phyloP scores from a whole-genome alignment of 192 early-diverging fungal genomes.

The Coemansia sp. region DNA sequence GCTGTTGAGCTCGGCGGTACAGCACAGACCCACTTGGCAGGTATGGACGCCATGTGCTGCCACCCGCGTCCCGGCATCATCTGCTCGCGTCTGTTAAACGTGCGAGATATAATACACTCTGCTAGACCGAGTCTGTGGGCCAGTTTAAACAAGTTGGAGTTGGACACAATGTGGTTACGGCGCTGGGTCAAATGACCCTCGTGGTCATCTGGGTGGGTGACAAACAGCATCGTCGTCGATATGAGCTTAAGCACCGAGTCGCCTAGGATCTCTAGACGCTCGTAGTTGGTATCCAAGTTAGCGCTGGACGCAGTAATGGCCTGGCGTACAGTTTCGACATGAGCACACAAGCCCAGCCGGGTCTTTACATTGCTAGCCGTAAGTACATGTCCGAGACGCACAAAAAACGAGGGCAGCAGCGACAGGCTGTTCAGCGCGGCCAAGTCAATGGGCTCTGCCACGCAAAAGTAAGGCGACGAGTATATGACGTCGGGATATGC shows the following conservation, averaged over 20 bases:
- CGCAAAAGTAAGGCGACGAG: constrained; percentile 48
- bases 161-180: constrained; percentile 73
- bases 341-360: constrained; percentile 39
- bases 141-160: constrained; percentile 62
- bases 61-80: constrained; percentile 39
- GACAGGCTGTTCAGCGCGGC: constrained; percentile 29
- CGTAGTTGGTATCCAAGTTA: constrained; percentile 69
- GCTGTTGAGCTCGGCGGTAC: background rate
- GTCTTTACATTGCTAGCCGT: constrained; percentile 47
- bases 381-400: constrained; percentile 59
- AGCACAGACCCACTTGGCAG: constrained; percentile 18
- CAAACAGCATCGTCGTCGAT: constrained; percentile 71
- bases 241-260: constrained; percentile 86
- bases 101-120: constrained; percentile 50
- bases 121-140: constrained; percentile 58
- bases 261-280: constrained; percentile 85
- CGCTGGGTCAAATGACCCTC: constrained; percentile 78
- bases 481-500: constrained; percentile 30
- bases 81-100: constrained; percentile 30
- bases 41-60: constrained; percentile 21
- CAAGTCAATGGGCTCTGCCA: constrained; percentile 18
- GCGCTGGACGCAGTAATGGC: constrained; percentile 77
- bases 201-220: constrained; percentile 64
- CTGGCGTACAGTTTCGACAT: constrained; percentile 50
- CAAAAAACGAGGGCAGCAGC: constrained; percentile 63